Evolutionary conservation across 306 rosid species (phyloP).

Genomic region (Vachellia pachyceras): DNA sequence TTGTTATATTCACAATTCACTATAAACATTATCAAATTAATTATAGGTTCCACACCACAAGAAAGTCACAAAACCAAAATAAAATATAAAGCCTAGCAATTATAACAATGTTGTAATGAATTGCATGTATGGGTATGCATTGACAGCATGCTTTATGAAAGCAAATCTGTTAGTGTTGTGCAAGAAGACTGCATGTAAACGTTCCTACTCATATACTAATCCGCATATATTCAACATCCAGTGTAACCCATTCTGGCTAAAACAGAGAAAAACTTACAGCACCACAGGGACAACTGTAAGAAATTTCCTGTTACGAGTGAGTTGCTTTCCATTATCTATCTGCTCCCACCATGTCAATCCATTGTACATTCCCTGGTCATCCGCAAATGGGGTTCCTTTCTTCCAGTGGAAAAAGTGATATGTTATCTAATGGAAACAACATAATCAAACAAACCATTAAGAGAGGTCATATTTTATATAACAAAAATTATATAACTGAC

Average conservation of each 20-base stretch:
- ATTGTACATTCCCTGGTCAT: constrained; percentile 97
- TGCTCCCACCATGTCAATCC: constrained; percentile 99
- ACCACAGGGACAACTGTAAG: constrained; percentile 95
- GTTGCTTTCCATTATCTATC: constrained; percentile 96
- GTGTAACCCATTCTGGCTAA: constrained; percentile 14
- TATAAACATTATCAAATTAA: neutral
- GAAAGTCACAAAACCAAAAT: constrained; percentile 22
- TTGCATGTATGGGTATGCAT: constrained; percentile 4
- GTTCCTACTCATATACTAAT: constrained; percentile 6
- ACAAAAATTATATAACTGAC: constrained; percentile 27
- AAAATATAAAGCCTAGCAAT: neutral
- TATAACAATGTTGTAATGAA: constrained; percentile 5
- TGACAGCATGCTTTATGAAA: constrained; percentile 8
- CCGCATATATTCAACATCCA: constrained; percentile 1
- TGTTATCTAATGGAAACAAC: constrained; percentile 67
- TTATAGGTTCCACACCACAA: constrained; percentile 21
- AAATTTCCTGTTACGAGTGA: constrained; percentile 98
- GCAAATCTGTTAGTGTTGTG: neutral
- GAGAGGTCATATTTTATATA: constrained; percentile 31
- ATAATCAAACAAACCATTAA: constrained; percentile 41
- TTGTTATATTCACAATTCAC: constrained; percentile 19
- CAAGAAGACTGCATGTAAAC: constrained; percentile 21
- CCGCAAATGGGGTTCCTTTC: constrained; percentile 98
- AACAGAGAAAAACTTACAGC: constrained; percentile 76
- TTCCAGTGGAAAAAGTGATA: constrained; percentile 99